Evolutionary conservation across 208 protist species (phyloP), one percentile per base, ranked within the genome.

Genomic region (Lotmaria passim): DNA sequence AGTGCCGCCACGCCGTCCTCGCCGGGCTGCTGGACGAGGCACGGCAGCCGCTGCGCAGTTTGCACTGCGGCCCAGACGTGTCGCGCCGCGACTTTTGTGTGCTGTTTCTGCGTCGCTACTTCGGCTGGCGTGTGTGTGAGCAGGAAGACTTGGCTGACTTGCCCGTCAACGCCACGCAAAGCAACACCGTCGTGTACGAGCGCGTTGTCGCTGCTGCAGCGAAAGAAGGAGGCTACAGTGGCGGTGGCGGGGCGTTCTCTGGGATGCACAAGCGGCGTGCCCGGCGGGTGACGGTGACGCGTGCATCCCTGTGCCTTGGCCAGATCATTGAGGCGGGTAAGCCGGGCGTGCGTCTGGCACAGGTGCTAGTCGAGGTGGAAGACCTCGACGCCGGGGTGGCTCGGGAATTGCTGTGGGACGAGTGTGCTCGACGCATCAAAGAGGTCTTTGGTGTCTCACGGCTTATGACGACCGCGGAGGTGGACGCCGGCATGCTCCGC

Each of bases 71-170:
- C 23, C 10, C 30, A 0, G 50, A 47, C 21, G 68, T 66, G 12
- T 38, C 55, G 12, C 41, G 58, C 19, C 62, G 58, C 39, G 68
- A 71, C 30, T 83, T 83, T 39, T 83, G 68, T 46, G 66, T 83
- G 2, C 33, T 50, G 12, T 83, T 83, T 38, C 69, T 83, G 31
- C 78, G 58, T 8, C 72, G 78, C 56, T 83, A 83, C 65, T 73
- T 83, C 31, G 78, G 78, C 24, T 75, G 73, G 67, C 78, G 58
- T 5, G 41, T 79, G 64, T 73, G 58, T n/a, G 65, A 72, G 31
- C 24, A 66, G 11, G 69, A 59, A 1, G 63, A 77, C 48, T 3
- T 77, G 12, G 48, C 48, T 0, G 28, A 66, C 14, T 17, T 77
- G 47, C 34, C 71, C 14, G 12, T 66, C 2, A 24, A 1, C 12